phyloP scores from a whole-genome alignment of 768 basidiomycete species.

The Phanerochaete sordida region DNA sequence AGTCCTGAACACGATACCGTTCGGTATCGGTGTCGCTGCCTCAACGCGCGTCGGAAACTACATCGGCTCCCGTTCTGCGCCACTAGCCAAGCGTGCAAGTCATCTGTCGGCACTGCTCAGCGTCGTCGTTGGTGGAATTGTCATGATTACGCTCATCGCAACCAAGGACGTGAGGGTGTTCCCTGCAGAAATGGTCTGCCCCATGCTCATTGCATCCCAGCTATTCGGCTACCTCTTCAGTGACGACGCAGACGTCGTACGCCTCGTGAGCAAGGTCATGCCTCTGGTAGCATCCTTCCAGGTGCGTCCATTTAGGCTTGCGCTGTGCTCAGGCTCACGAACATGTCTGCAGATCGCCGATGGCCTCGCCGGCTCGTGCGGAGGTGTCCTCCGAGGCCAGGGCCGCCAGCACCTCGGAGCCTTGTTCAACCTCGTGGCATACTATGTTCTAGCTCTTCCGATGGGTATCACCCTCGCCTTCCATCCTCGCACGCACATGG shows the following conservation, averaged over 20 bases:
- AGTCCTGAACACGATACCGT: conserved; percentile 74
- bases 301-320: conserved; percentile 21
- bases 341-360: conserved; percentile 38
- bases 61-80: conserved; percentile 54
- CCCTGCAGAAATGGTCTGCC: background rate
- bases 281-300: conserved; percentile 55
- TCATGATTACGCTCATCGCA: conserved; percentile 58
- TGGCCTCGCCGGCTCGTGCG: conserved; percentile 49
- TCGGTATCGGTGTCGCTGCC: conserved; percentile 72
- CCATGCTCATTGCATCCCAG: conserved; percentile 28
- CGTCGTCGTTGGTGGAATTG: conserved; percentile 50
- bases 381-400: conserved; percentile 47
- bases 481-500: conserved; percentile 30
- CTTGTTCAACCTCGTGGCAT: conserved; percentile 66
- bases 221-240: conserved; percentile 68
- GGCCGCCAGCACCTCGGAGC: conserved; percentile 70
- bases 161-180: conserved; percentile 47
- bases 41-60: conserved; percentile 72
- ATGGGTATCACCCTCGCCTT: conserved; percentile 52
- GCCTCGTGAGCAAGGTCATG: conserved; percentile 46
- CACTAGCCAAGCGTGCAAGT: conserved; percentile 52
- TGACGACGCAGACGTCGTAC: conserved; percentile 52
- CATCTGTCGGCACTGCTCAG: conserved; percentile 65
- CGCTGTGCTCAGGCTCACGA: background rate
- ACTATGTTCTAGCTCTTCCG: conserved; percentile 51